Evolutionary conservation across 139 green algal genomes (phyloP).

Genomic region (Chlorella sorokiniana): DNA sequence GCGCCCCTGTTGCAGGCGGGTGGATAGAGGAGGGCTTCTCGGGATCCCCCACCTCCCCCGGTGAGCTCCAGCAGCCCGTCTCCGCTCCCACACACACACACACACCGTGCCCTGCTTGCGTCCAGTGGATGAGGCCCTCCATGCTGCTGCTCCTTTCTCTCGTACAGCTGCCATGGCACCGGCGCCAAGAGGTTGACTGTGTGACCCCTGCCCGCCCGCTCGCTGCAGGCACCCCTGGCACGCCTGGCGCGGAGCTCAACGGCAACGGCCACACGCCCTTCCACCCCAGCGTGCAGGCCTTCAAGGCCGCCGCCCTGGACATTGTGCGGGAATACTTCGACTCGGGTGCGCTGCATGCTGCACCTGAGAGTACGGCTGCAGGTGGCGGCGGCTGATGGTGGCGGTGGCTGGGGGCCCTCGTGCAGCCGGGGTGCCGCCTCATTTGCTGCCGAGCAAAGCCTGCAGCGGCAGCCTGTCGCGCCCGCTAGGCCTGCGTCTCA

Average conservation of each 20-base stretch:
- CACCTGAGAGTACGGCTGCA: background rate
- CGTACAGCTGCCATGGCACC: no score
- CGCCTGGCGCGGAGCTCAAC: constrained; percentile 12
- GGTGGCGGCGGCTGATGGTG: background rate
- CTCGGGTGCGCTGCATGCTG: constrained; percentile 48
- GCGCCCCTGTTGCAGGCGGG: constrained; percentile 9
- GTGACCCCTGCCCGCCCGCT: background rate
- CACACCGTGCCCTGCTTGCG: background rate
- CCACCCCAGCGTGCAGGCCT: constrained; percentile 48
- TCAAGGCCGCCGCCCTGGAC: constrained; percentile 64
- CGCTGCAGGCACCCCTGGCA: constrained; percentile 1
- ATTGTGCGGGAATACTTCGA: constrained; percentile 88
- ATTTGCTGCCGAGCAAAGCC: no score
- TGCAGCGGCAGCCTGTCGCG: no score
- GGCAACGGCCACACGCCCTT: background rate
- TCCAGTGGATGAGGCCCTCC: background rate
- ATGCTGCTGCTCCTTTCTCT: background rate
- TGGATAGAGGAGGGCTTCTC: constrained; percentile 47
- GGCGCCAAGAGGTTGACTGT: no score
- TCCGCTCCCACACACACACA: background rate
- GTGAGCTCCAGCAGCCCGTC: background rate
- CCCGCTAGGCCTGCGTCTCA: no score
- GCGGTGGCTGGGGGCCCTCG: background rate
- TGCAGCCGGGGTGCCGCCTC: background rate
- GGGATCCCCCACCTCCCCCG: background rate